phyloP scores from a whole-genome alignment of 768 basidiomycete species.

The Tricholoma saponaceum region DNA sequence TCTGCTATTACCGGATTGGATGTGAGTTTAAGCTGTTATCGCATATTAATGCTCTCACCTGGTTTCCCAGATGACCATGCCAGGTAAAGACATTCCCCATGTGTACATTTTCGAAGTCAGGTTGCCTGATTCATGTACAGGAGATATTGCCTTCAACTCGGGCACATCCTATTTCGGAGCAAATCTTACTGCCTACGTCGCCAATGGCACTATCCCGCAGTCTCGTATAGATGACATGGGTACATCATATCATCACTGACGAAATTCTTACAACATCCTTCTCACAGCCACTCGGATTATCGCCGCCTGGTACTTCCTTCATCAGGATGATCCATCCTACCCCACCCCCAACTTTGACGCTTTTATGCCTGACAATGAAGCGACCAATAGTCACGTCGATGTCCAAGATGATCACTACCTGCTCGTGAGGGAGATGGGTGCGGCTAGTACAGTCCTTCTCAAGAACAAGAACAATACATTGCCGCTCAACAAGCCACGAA shows the following conservation, averaged over 20 bases:
- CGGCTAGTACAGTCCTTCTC: conserved; percentile 69
- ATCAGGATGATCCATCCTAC: conserved; percentile 59
- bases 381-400: conserved; percentile 57
- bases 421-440: conserved; percentile 69
- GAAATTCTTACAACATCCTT: not conserved
- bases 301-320: conserved; percentile 63
- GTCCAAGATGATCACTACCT: conserved; percentile 67
- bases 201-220: conserved; percentile 67
- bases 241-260: conserved; percentile 24
- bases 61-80: conserved; percentile 62
- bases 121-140: not conserved
- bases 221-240: conserved; percentile 76
- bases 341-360: conserved; percentile 73
- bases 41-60: not conserved
- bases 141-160: conserved; percentile 47
- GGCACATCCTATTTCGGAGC: conserved; percentile 55
- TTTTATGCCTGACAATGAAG: conserved; percentile 47
- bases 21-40: conserved; percentile 32
- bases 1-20: conserved; percentile 60
- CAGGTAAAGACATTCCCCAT: conserved; percentile 46
- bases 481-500: conserved; percentile 57
- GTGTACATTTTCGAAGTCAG: conserved; percentile 9
- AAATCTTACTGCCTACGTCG: conserved; percentile 64
- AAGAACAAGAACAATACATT: conserved; percentile 62
- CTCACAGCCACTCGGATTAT: conserved; percentile 68